phyloP scores from a whole-genome alignment of 2,329 filamentous ascomycete species.

The Sporothrix inflata region DNA sequence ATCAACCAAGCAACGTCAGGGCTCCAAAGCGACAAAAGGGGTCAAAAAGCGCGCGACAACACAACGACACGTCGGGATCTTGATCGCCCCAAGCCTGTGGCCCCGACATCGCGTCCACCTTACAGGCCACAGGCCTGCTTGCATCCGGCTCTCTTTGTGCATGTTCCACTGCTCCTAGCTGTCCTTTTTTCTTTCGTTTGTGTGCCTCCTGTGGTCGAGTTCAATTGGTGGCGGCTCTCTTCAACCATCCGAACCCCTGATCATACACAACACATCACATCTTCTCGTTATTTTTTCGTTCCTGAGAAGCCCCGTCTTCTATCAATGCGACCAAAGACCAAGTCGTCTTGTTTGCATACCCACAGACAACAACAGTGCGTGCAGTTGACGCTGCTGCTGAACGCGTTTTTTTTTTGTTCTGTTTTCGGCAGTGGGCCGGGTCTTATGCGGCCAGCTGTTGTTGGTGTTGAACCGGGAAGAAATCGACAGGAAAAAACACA shows the following conservation, averaged over 20 bases:
- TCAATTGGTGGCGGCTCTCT: background rate
- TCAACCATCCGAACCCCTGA: background rate
- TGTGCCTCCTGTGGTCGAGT: background rate
- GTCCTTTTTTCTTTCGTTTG: background rate
- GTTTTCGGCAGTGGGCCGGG: background rate
- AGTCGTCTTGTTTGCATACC: background rate
- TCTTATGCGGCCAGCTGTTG: background rate
- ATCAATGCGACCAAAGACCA: background rate
- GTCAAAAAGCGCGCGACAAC: background rate
- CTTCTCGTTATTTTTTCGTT: background rate
- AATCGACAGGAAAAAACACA: background rate
- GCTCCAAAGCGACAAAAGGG: background rate
- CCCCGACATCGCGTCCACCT: conserved; percentile 13
- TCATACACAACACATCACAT: conserved; percentile 4
- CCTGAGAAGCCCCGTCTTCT: background rate
- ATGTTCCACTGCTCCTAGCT: conserved; percentile 12
- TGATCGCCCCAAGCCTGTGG: conserved; percentile 3
- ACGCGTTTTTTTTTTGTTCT: background rate
- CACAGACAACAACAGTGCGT: background rate
- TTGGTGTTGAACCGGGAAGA: background rate
- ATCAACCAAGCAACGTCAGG: background rate
- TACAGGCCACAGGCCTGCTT: background rate
- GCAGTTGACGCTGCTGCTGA: background rate
- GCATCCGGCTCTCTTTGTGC: background rate
- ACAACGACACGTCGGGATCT: background rate